Evolutionary conservation across 2,329 filamentous ascomycete genomes (phyloP).

Genomic region (Rhexocercosporidium sp.): DNA sequence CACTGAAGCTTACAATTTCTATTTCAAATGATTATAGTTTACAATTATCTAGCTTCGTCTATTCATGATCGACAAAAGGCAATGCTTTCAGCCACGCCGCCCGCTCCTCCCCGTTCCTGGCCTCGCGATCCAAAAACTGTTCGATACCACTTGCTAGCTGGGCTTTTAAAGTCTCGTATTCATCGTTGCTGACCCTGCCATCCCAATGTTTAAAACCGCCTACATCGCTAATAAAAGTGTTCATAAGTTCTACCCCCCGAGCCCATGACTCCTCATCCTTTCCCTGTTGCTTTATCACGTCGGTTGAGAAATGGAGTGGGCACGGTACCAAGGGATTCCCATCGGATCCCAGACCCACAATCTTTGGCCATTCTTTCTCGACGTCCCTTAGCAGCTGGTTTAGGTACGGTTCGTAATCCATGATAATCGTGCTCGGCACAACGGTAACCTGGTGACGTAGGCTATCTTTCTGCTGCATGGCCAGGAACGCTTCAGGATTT

Average conservation of each 20-base stretch:
- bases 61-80: background rate
- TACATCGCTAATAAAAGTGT: background rate
- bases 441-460: slow-evolving; percentile 1
- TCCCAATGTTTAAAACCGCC: background rate
- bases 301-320: background rate
- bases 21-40: too few species aligned
- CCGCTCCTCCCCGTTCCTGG: background rate
- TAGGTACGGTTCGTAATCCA: background rate
- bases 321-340: background rate
- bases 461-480: background rate
- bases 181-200: background rate
- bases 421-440: background rate
- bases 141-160: background rate
- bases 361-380: background rate
- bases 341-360: background rate
- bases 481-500: background rate
- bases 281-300: background rate
- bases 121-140: background rate
- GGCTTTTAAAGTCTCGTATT: background rate
- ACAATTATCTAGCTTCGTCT: background rate
- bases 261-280: background rate
- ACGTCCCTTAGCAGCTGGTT: background rate
- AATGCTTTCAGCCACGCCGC: background rate
- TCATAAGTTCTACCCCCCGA: background rate
- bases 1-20: too few species aligned